Evolutionary conservation across 2,329 filamentous ascomycete species (phyloP), one percentile per base, ranked within the genome.

Genomic region (Hypoxylon sp.): DNA sequence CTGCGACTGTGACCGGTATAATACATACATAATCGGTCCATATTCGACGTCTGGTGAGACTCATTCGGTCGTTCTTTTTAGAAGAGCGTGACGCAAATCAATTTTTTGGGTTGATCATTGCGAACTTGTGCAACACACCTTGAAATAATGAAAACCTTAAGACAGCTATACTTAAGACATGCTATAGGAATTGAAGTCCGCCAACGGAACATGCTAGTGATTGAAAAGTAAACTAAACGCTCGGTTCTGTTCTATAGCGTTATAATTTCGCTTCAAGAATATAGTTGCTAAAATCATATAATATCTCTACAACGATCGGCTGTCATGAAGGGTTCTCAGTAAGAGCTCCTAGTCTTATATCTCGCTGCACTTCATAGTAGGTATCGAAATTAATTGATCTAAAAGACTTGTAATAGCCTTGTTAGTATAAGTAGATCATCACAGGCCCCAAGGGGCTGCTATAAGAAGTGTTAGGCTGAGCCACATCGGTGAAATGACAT

Each of bases 101-200:
- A 31, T 10, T 32, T 54, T 17, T 11, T 10, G 50, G 19, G 39
- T 59, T 65, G 35, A 39, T 53, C 19, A 35, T 46, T 60, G 54
- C 50, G 42, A 50, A 48, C 15, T 29, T 8, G 55, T 60, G 66
- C 51, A 56, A 62, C 57, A 68, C 62, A 29, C 57, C 53, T 56
- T 42, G 35, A 48, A 47, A 48, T 21, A 6, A 10, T 59, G 27
- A 42, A 46, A 52, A 31, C 55, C 27, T n/a, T 32, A 13, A 37
- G 11, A 29, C 19, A 46, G 11, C 13, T 52, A 24, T 56, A 56
- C 8, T 62, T 1, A 27, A 35, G 6, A 3, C 46, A 29, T 44
- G 3, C 13, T 51, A 56, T 56, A 56, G 15, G 21, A n/a, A 48
- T 37, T 37, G 17, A 19, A 47, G 39, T 37, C 7, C 13, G 37